Conservation (phyloP, 2,329 filamentous ascomycete genomes). For the Alternaria panax region DNA sequence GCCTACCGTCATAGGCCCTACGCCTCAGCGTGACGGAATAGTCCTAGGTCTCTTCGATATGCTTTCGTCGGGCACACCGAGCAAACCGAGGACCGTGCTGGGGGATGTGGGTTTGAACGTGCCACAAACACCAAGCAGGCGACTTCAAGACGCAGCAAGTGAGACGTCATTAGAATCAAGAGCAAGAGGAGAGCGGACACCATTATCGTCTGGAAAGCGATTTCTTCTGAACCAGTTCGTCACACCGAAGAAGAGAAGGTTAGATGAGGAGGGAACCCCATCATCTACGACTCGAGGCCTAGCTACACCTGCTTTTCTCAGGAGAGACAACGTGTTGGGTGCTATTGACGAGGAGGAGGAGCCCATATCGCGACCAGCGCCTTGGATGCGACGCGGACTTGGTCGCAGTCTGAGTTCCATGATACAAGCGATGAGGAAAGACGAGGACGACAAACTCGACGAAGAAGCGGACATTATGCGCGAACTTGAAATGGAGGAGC, state of each 20-base stretch:
- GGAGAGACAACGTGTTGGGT: conserved; percentile 60
- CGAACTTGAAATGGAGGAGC: conserved; percentile 67
- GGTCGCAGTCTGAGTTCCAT: conserved; percentile 76
- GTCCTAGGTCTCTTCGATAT: conserved; percentile 81
- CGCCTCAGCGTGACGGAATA: conserved; percentile 78
- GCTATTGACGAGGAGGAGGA: conserved; percentile 63
- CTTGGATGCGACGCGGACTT: conserved; percentile 57
- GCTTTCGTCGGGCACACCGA: conserved; percentile 61
- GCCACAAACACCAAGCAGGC: conserved; percentile 52
- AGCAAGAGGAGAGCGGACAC: conserved; percentile 53
- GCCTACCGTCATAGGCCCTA: conserved; percentile 68
- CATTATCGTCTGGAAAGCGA: conserved; percentile 65
- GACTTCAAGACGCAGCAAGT: conserved; percentile 29
- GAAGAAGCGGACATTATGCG: conserved; percentile 77
- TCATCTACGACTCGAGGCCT: conserved; percentile 55
- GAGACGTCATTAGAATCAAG: conserved; percentile 40
- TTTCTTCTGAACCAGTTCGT: conserved; percentile 69
- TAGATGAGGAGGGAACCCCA: conserved; percentile 50
- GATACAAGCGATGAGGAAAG: conserved; percentile 72
- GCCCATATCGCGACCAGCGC: conserved; percentile 43
- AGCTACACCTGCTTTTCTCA: conserved; percentile 75
- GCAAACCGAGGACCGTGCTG: conserved; percentile 42
- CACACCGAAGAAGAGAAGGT: conserved; percentile 62
- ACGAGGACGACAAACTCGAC: conserved; percentile 62
- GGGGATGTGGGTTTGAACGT: conserved; percentile 43